Conservation (phyloP, 306 rosid species). For the Begonia masoniana region DNA sequence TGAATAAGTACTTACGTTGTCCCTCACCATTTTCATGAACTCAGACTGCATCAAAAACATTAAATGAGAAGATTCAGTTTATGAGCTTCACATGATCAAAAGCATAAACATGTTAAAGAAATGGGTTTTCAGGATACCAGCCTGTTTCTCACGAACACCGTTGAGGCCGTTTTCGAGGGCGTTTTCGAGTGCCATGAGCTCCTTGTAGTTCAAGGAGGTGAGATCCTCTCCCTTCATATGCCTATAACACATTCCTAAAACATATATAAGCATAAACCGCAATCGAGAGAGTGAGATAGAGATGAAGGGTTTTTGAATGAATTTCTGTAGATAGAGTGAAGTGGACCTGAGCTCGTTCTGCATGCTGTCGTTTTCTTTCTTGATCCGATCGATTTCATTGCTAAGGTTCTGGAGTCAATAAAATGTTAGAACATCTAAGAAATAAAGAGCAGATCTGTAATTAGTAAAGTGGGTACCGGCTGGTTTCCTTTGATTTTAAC, state of each 20-base stretch:
- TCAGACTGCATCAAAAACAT: slow-evolving; percentile 29
- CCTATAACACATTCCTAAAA: slow-evolving; percentile 21
- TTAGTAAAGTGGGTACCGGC: background rate
- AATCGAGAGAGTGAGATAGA: background rate
- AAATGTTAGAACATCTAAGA: background rate
- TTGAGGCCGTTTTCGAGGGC: slow-evolving; percentile 65
- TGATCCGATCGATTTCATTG: slow-evolving; percentile 70
- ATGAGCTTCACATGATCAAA: background rate
- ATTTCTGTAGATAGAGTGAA: background rate
- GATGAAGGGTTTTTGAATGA: too few relatives aligned
- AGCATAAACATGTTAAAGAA: background rate
- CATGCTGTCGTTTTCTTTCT: slow-evolving; percentile 88
- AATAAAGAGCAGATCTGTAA: background rate
- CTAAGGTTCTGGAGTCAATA: slow-evolving; percentile 39
- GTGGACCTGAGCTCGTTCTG: slow-evolving; percentile 60
- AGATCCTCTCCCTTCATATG: slow-evolving; percentile 86
- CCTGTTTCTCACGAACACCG: slow-evolving; percentile 48
- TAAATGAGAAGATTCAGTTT: slow-evolving; percentile 3
- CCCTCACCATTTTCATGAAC: slow-evolving; percentile 26
- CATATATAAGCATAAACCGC: too few relatives aligned
- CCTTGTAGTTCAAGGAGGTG: slow-evolving; percentile 51
- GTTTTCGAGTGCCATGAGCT: slow-evolving; percentile 50
- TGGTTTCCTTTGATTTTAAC: background rate
- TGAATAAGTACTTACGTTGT: slow-evolving; percentile 38
- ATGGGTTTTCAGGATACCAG: background rate